phyloP scores from a whole-genome alignment of 1,284 basidiomycete species.

The Ustilago lituana region DNA sequence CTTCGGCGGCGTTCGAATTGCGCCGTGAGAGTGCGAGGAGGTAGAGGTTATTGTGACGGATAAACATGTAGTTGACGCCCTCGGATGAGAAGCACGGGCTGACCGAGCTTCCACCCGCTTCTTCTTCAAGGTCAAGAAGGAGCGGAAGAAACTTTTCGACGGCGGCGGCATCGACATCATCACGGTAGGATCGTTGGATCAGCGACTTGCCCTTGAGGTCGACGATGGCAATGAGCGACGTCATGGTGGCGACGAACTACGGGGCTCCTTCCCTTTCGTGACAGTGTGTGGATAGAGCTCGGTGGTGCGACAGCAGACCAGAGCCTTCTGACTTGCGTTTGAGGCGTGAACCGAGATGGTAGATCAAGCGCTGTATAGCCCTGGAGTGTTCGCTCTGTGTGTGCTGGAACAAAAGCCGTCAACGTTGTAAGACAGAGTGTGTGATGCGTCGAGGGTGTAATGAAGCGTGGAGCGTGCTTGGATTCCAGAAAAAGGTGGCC shows the following conservation, averaged over 20 bases:
- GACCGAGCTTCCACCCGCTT: conserved; percentile 77
- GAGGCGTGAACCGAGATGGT: no score
- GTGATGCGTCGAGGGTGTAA: conserved; percentile 1
- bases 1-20: conserved; percentile 94
- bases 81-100: conserved; percentile 87
- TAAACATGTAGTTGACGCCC: conserved; percentile 93
- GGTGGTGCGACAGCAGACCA: no score
- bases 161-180: conserved; percentile 88
- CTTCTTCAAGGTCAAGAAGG: conserved; percentile 95
- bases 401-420: no score
- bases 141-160: conserved; percentile 95
- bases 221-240: conserved; percentile 81
- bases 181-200: conserved; percentile 96
- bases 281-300: no score
- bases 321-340: no score
- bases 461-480: no score
- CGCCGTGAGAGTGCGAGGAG: conserved; percentile 93
- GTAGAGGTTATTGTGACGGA: conserved; percentile 96
- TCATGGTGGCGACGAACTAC: conserved; percentile 49
- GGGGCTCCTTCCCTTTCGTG: no score
- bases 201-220: conserved; percentile 98
- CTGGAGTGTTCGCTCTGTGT: no score
- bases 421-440: no score
- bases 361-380: no score
- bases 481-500: no score